Evolutionary conservation across 75 land plant species (phyloP).

Genomic region (Cryptomeria japonica): DNA sequence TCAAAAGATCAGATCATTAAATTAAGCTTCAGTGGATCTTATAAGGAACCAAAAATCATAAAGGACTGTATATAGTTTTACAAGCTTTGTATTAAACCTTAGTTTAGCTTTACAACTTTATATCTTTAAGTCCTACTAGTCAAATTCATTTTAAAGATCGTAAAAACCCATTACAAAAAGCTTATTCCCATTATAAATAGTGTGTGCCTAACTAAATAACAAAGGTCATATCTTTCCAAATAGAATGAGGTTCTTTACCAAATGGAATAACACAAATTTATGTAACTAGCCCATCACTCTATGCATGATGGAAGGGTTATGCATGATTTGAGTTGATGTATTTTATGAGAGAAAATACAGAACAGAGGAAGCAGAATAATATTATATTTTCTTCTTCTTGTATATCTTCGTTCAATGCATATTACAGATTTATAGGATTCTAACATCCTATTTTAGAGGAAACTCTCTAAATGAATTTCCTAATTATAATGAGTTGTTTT

Average conservation of each 20-base stretch:
- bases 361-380: too few species aligned
- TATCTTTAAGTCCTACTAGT: background rate
- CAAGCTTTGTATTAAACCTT: background rate
- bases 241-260: background rate
- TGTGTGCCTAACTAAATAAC: background rate
- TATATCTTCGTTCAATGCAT: too few species aligned
- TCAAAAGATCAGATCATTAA: background rate
- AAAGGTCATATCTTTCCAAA: background rate
- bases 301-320: background rate
- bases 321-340: too few species aligned
- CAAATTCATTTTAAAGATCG: background rate
- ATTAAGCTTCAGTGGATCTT: background rate
- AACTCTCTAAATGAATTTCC: too few species aligned
- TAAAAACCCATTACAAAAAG: background rate
- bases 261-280: background rate
- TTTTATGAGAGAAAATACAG: too few species aligned
- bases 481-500: too few species aligned
- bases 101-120: background rate
- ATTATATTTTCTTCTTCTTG: too few species aligned
- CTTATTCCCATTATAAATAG: background rate
- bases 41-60: background rate
- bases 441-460: too few species aligned
- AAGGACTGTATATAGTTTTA: background rate
- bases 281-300: background rate
- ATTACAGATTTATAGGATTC: too few species aligned